phyloP scores from a whole-genome alignment of 306 rosid genomes.

The Sicyos baderoa region DNA sequence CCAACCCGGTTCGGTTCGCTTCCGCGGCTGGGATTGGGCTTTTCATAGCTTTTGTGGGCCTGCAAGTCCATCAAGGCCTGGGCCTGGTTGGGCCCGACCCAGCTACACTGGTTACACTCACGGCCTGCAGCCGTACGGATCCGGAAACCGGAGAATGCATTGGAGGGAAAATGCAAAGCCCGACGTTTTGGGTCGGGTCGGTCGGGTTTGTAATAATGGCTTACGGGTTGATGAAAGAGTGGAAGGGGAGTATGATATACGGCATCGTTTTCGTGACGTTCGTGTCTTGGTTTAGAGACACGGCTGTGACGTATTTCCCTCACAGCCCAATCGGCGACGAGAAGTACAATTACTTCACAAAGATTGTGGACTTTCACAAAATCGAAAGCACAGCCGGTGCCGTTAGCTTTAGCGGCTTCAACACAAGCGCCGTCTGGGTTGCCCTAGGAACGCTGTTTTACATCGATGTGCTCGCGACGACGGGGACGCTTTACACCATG shows the following conservation, averaged over 20 bases:
- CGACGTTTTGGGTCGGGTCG: conserved; percentile 67
- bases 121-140: conserved; percentile 50
- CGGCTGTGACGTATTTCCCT: conserved; percentile 69
- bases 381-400: conserved; percentile 66
- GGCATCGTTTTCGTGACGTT: conserved; percentile 71
- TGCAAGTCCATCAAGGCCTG: conserved; percentile 59
- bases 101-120: conserved; percentile 54
- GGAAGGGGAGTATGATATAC: conserved; percentile 82
- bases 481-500: conserved; percentile 78
- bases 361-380: conserved; percentile 62
- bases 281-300: conserved; percentile 71
- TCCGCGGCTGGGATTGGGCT: conserved; percentile 84
- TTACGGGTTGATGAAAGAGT: conserved; percentile 57
- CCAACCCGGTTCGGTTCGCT: conserved; percentile 58
- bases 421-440: conserved; percentile 58
- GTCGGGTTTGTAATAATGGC: conserved; percentile 55
- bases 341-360: conserved; percentile 50
- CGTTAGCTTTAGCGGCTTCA: conserved; percentile 48
- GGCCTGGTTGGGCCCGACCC: conserved; percentile 76
- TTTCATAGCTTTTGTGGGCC: conserved; percentile 86
- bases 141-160: conserved; percentile 63
- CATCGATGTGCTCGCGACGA: conserved; percentile 71
- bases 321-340: conserved; percentile 49
- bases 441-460: conserved; percentile 68
- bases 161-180: conserved; percentile 57